phyloP scores from a whole-genome alignment of 2,329 filamentous ascomycete genomes.

The Aspergillus neoniger region DNA sequence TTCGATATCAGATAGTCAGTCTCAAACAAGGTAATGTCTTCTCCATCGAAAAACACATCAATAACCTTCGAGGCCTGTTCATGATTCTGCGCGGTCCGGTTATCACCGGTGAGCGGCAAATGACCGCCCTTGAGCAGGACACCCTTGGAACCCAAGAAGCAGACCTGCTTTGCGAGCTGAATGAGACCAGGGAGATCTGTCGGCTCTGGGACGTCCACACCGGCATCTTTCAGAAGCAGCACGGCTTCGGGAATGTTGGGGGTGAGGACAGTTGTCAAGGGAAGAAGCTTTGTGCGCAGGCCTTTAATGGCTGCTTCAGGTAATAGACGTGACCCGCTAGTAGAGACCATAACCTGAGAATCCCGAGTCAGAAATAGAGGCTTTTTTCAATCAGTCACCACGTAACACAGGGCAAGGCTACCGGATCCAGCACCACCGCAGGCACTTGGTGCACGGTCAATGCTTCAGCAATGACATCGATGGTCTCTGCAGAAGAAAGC shows the following conservation, averaged over 20 bases:
- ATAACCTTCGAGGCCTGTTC: slow-evolving; percentile 68
- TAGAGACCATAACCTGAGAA: slow-evolving; percentile 77
- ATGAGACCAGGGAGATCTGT: slow-evolving; percentile 67
- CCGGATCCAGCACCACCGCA: slow-evolving; percentile 72
- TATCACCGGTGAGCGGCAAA: slow-evolving; percentile 69
- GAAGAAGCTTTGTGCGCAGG: slow-evolving; percentile 44
- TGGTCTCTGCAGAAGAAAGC: slow-evolving; percentile 72
- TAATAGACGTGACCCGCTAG: slow-evolving; percentile 50
- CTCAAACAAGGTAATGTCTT: slow-evolving; percentile 63
- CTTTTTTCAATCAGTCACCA: not conserved
- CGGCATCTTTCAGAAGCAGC: slow-evolving; percentile 47
- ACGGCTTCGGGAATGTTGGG: slow-evolving; percentile 53
- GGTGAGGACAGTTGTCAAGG: slow-evolving; percentile 49
- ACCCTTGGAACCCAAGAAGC: slow-evolving; percentile 70
- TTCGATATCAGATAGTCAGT: slow-evolving; percentile 70
- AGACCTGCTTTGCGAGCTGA: slow-evolving; percentile 65
- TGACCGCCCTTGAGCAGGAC: slow-evolving; percentile 92
- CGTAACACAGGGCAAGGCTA: slow-evolving; percentile 44
- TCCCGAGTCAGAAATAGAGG: slow-evolving; percentile 16
- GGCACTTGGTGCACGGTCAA: slow-evolving; percentile 60
- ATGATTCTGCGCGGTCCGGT: slow-evolving; percentile 59
- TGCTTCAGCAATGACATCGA: slow-evolving; percentile 67
- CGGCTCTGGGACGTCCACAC: slow-evolving; percentile 48
- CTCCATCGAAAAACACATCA: slow-evolving; percentile 72
- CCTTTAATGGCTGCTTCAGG: slow-evolving; percentile 45